These are phyloP conservation scores for Rhytidhysteron rufulum DNA, from an alignment of 2,329 filamentous ascomycete genomes.

Conservation along the genomic window DNA sequence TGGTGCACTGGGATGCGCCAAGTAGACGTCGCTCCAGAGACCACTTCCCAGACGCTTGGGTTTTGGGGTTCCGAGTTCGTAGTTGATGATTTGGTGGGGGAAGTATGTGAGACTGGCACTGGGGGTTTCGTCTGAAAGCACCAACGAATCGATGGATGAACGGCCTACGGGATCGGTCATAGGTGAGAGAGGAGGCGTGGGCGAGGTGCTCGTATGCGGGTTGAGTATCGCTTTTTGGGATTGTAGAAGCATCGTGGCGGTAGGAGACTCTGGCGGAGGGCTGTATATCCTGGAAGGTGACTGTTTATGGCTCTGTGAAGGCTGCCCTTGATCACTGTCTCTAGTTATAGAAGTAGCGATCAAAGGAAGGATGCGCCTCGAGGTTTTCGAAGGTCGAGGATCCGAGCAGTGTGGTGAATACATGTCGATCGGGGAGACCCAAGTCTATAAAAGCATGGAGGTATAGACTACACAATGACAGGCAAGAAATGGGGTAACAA, in stretches of 20 bases:
- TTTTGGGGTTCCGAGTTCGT: slow-evolving; percentile 19
- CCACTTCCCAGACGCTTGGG: slow-evolving; percentile 30
- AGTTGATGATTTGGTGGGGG: slow-evolving; percentile 21
- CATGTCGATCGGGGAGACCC: too few relatives aligned
- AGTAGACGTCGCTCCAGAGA: slow-evolving; percentile 35
- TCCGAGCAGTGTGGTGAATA: too few relatives aligned
- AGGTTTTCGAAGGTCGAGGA: too few relatives aligned
- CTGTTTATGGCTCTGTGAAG: background rate
- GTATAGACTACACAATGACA: too few relatives aligned
- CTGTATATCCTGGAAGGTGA: background rate
- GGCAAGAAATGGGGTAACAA: too few relatives aligned
- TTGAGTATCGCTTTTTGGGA: background rate
- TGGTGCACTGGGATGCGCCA: slow-evolving; percentile 18
- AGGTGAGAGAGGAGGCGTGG: slow-evolving; percentile 29
- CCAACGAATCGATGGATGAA: background rate
- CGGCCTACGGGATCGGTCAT: slow-evolving; percentile 5
- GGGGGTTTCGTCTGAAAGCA: slow-evolving; percentile 7
- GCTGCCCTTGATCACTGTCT: background rate
- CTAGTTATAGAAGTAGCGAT: background rate
- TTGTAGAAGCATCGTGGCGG: background rate
- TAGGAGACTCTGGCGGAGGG: background rate
- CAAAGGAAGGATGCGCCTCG: background rate
- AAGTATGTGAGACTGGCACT: slow-evolving; percentile 22
- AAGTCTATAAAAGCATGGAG: too few relatives aligned
- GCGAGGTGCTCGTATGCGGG: slow-evolving; percentile 13